Conservation (phyloP, 169 alveolate genomes). For the Cryptosporidium canis region DNA sequence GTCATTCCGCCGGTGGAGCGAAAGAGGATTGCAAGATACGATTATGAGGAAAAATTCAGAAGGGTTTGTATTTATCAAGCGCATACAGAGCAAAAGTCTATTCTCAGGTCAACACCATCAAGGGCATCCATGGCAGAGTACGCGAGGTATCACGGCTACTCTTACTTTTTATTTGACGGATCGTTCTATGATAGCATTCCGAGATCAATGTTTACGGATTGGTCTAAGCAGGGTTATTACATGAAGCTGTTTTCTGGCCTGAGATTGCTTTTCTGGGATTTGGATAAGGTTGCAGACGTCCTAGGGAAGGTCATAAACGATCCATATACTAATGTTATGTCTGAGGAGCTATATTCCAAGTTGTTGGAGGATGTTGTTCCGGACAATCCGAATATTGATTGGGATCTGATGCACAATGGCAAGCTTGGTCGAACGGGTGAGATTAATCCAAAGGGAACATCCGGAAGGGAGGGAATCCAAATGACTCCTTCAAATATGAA, state of each 20-base stretch:
- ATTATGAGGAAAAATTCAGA: constrained; percentile 39
- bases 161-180: constrained; percentile 53
- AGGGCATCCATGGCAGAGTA: constrained; percentile 53
- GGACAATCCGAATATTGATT: neutral
- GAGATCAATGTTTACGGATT: constrained; percentile 1
- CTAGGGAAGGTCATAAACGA: neutral
- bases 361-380: constrained; percentile 37
- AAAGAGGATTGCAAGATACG: constrained; percentile 31
- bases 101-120: constrained; percentile 51
- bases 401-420: constrained; percentile 45
- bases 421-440: constrained; percentile 3
- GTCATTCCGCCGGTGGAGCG: constrained; percentile 28
- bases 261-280: constrained; percentile 42
- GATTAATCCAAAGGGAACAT: neutral
- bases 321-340: neutral
- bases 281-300: constrained; percentile 17
- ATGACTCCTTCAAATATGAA: constrained; percentile 41
- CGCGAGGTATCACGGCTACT: constrained; percentile 62
- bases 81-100: constrained; percentile 52
- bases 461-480: constrained; percentile 57
- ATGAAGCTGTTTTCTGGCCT: constrained; percentile 53
- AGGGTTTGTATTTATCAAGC: constrained; percentile 65
- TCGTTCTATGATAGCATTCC: constrained; percentile 56
- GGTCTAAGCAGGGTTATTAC: constrained; percentile 69
- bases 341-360: neutral